Evolutionary conservation across 2,329 filamentous ascomycete species (phyloP), one percentile per base, ranked within the genome.

Genomic region (Phaeosphaeria sp.): DNA sequence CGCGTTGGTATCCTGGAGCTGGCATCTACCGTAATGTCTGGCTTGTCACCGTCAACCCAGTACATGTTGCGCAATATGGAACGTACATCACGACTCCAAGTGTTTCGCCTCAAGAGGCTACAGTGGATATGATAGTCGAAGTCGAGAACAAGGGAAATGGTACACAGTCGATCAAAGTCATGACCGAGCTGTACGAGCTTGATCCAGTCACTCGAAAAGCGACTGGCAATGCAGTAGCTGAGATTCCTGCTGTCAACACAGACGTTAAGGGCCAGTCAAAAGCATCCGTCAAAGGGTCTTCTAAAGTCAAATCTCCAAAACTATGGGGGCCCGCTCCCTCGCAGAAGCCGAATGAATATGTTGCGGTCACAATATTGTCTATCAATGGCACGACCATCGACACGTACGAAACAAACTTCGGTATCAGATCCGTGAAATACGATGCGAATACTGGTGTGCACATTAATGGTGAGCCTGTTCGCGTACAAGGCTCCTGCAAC

Each of bases 11-110:
- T 58, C 83, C 83, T 3, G 83, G 84, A 15, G 83, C 75, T 13
- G 84, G 83, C 0, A 73, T 86, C 15, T 85, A 85, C 64, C 79
- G 83, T 1, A 84, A 84, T 56, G 75, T 85, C 3, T 86, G 83
- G 83, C 76, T 86, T 17, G 79, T 80, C 36, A 84, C 81, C 55
- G 79, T 80, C 11, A 70, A 80, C 36, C 67, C 77, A 1, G 72
- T 77, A 0, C 84, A 73, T 56, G 78, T 86, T 2, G 79, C 70
- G 9, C 81, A 85, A 46, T 83, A 74, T 47, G 84, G 84, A 3
- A 85, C 64, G 3, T 81, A 77, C 48, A 73, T 85, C 54, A 83
- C 79, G 0, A 80, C 83, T 6, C 78, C 72, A 13, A 64, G 72
- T 3, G 78, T 86, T 0, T 83, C 84, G 2, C 59, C 72, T 0